Evolutionary conservation across 352 stramenopile species (phyloP), one percentile per base, ranked within the genome.

Genomic region (Aphanomyces invadans): DNA sequence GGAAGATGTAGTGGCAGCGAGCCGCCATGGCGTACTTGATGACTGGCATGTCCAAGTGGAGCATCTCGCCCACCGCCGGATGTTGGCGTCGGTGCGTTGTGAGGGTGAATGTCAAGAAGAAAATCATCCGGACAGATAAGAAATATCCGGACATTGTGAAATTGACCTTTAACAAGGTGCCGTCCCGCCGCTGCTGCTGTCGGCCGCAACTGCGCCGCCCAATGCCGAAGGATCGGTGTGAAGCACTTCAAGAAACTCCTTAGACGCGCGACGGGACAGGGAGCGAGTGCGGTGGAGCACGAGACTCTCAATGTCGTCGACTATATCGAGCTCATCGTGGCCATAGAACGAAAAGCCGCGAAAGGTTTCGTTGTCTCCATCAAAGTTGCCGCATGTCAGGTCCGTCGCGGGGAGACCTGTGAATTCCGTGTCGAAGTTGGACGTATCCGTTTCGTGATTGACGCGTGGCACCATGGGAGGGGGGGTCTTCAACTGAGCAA

Each of bases 391-490:
- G 66, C 79, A 89, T 9, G 72, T 62, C 4, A 92, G 73, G 53
- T 92, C 80, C n/a, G 73, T 74, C 17, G 79, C 69, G 11, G 85
- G 72, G 69, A 92, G 74, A 31, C 74, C 75, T 3, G 84, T 97
- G 62, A 93, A 98, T 68, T 97, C 91, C 54, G 86, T 75, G 74
- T 98, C 90, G 75, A 98, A 98, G 83, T 98, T 92, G 45, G 83
- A 80, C 25, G 96, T 93, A 73, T 98, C 95, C 1, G 86, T 74
- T 63, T 97, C 90, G 66, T 89, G 78, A 32, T 83, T 75, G 36
- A 98, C 86, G 12, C 72, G 81, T 15, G 95, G 91, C 23, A 90
- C 79, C 70, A 97, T 89, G 0, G 95, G 95, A 45, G 95, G 94
- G 65, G 81, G 60, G 46, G 98, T 73, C 68, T 92, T 78, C 60